Evolutionary conservation across 2,329 filamentous ascomycete species (phyloP).

Genomic region (Proliferodiscus dingleyae): DNA sequence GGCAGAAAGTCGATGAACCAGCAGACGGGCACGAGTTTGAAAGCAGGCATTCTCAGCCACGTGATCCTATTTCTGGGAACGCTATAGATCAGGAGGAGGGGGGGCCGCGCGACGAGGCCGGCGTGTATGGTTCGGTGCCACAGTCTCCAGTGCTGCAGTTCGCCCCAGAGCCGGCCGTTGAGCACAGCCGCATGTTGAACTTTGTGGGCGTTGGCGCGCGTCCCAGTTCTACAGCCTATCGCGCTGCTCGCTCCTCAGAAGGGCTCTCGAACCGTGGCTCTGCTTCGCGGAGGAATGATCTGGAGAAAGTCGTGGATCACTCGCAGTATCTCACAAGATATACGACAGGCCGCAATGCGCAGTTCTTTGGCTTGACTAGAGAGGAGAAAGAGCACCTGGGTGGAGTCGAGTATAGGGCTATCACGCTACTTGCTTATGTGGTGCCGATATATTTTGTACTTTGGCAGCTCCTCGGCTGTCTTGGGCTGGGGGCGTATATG

Average conservation of each 20-base stretch:
- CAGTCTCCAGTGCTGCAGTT: neutral
- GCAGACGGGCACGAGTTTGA: slow-evolving; percentile 12
- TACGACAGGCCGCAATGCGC: slow-evolving; percentile 45
- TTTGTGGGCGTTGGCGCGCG: slow-evolving; percentile 17
- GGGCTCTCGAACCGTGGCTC: neutral
- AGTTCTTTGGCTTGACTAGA: slow-evolving; percentile 48
- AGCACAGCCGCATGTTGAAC: slow-evolving; percentile 4
- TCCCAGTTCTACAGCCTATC: slow-evolving; percentile 11
- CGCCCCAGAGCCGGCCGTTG: neutral
- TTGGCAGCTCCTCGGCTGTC: slow-evolving; percentile 54
- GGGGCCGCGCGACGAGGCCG: no score
- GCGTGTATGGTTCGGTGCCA: neutral
- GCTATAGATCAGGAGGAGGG: no score
- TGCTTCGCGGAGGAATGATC: neutral
- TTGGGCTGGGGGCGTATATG: slow-evolving; percentile 60
- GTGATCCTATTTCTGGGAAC: slow-evolving; percentile 8
- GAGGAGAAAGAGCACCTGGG: slow-evolving; percentile 54
- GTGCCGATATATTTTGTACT: slow-evolving; percentile 56
- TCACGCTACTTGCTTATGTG: slow-evolving; percentile 52
- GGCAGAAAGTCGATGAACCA: slow-evolving; percentile 1
- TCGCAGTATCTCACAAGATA: slow-evolving; percentile 22
- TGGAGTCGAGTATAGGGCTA: slow-evolving; percentile 59
- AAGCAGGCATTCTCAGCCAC: slow-evolving; percentile 13
- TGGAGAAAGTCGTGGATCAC: slow-evolving; percentile 10
- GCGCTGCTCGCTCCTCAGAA: no score